Base-by-base conservation (phyloP, 257 asterid species). In the Thymus quinquecostatus region DNA sequence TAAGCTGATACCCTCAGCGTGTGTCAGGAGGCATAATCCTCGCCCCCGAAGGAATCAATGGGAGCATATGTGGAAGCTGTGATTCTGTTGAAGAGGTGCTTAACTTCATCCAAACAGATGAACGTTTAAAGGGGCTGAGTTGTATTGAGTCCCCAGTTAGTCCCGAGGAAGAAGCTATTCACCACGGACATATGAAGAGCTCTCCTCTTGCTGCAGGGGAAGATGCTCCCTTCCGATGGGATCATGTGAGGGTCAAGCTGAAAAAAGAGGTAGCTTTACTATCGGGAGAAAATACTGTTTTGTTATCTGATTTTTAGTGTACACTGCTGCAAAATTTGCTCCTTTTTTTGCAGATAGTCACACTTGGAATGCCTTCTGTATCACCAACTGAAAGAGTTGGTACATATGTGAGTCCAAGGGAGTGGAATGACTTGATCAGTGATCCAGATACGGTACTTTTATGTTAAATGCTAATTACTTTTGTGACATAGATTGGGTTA, bases 171-270 rank as follows among this genome's bases (percentile, higher is more conserved):
- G 99, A 95, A 87, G 96, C 96, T 71, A 86, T 95, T 79, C 99
- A 95, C 83, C 97, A 89, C 69, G 98, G 99, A 56, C 98, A 92
- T 61, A 77, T 40, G 68, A 84, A 86, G 68, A 80, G 85, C 78
- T 92, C 97, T 73, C 99, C 99, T 78, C 96, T 95, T 53, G 96
- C 99, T 36, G 96, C 98, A 0, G 99, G 99, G 29, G 99, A 92
- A 82, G 99, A 89, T 88, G 94, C 96, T 68, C 99, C 99, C 71
- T 95, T 92, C 76, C 79, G 97, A 62, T 92, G 99, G 98, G 98
- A 92, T 77, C 98, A 92, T 69, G 97, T 95, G 84, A 88, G 99
- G 81, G 96, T 95, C 77, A 95, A 95, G 80, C 85, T 95, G 79
- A 95, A 95, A 79, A 87, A 88, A 67, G 98, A 95, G 97, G 99